A percentile compares a stretch with the other conserved stretches of the same genome.
Evolutionary conservation across 2,329 filamentous ascomycete species (phyloP).

Genomic region (Fusarium oxysporum): DNA sequence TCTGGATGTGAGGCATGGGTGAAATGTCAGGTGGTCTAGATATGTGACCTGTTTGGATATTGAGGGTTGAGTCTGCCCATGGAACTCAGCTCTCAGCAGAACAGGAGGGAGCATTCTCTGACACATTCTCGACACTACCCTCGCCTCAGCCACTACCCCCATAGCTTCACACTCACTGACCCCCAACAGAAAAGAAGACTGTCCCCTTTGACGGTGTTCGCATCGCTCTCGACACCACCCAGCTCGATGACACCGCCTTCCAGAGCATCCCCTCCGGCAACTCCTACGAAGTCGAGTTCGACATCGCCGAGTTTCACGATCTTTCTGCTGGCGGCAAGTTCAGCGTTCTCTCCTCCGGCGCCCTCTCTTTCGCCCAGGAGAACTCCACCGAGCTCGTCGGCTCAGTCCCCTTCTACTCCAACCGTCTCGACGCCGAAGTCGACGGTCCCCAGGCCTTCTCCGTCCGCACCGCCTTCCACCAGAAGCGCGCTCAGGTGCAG

Average conservation of each 20-base stretch:
- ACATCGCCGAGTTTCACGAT: conserved; percentile 67
- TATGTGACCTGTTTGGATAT: neutral
- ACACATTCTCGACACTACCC: neutral
- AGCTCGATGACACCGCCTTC: conserved; percentile 62
- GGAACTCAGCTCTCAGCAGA: neutral
- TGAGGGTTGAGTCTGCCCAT: neutral
- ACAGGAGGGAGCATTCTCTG: neutral
- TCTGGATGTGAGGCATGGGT: too few species aligned
- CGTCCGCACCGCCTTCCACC: conserved; percentile 59
- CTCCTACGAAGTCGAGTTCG: conserved; percentile 64
- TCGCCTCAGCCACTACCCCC: neutral
- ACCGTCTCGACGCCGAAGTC: conserved; percentile 67
- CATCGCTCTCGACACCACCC: conserved; percentile 58
- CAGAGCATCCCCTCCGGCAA: conserved; percentile 60
- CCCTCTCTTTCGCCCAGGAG: conserved; percentile 65
- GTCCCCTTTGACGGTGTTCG: conserved; percentile 66
- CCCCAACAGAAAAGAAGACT: conserved; percentile 49
- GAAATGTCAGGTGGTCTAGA: neutral
- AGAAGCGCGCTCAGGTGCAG: conserved; percentile 64
- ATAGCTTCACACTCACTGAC: neutral
- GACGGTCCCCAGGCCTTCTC: conserved; percentile 66
- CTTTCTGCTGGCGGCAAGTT: conserved; percentile 64
- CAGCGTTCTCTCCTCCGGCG: conserved; percentile 66
- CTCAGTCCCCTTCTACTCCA: conserved; percentile 67
- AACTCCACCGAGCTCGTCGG: conserved; percentile 65